Conservation (phyloP, 306 rosid genomes). For the Notholithocarpus densiflorus region DNA sequence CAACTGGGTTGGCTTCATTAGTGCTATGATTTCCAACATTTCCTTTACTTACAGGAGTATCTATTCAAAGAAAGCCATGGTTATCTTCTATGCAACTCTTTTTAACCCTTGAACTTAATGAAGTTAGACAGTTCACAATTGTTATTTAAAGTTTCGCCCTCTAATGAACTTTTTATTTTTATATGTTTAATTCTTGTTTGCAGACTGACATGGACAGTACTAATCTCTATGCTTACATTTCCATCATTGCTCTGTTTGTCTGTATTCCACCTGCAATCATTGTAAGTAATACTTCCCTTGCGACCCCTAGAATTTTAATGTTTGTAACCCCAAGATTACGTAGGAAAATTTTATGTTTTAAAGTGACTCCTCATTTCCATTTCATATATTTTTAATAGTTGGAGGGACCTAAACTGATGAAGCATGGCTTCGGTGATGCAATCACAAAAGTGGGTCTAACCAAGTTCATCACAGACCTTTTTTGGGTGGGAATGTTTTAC, state of each 20-base stretch:
- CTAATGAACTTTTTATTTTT: background rate
- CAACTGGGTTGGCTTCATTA: slow-evolving; percentile 55
- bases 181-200: slow-evolving; percentile 10
- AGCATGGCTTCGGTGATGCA: slow-evolving; percentile 78
- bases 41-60: slow-evolving; percentile 60
- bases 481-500: slow-evolving; percentile 97
- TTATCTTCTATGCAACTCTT: slow-evolving; percentile 25
- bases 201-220: slow-evolving; percentile 99
- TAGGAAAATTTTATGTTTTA: background rate
- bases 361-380: background rate
- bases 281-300: slow-evolving; percentile 50
- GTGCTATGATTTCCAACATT: slow-evolving; percentile 63
- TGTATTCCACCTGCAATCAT: slow-evolving; percentile 89
- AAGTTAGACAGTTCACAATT: background rate
- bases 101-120: background rate
- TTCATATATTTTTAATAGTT: slow-evolving; percentile 38
- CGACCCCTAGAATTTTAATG: background rate
- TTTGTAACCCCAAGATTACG: background rate
- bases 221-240: slow-evolving; percentile 85
- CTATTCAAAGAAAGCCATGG: slow-evolving; percentile 97
- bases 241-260: slow-evolving; percentile 84
- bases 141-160: background rate
- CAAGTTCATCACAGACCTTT: slow-evolving; percentile 80
- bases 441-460: slow-evolving; percentile 78
- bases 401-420: slow-evolving; percentile 81